Percentiles rank a stretch among this genome's conserved stretches.
Evolutionary conservation across 2,329 filamentous ascomycete genomes (phyloP).

Genomic region (Penicillium sp.): DNA sequence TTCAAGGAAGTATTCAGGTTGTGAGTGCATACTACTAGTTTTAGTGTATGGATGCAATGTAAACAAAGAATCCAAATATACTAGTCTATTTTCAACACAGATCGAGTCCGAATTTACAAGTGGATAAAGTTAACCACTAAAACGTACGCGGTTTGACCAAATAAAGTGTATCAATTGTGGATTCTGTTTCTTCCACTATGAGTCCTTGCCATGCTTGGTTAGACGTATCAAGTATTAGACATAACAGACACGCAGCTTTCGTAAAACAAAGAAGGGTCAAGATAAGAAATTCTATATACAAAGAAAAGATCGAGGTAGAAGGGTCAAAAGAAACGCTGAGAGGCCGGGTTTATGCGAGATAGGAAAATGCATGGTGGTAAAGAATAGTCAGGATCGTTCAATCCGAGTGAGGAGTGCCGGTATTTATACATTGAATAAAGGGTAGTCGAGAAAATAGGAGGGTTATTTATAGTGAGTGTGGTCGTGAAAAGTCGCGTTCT

Average conservation of each 20-base stretch:
- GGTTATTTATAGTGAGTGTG: slow-evolving; percentile 8
- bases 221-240: slow-evolving; percentile 1
- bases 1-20: no score
- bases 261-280: not conserved
- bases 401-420: not conserved
- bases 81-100: no score
- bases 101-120: no score
- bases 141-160: no score
- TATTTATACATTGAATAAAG: slow-evolving; percentile 12
- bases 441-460: slow-evolving; percentile 5
- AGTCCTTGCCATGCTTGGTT: not conserved
- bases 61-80: no score
- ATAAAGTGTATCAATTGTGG: not conserved
- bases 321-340: slow-evolving; percentile 1
- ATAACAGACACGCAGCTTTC: slow-evolving; percentile 1
- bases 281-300: not conserved
- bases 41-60: no score
- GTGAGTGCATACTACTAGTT: no score
- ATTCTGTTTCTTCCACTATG: not conserved
- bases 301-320: not conserved
- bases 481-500: slow-evolving; percentile 8
- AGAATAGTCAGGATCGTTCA: slow-evolving; percentile 3
- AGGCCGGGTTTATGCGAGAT: slow-evolving; percentile 1
- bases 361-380: slow-evolving; percentile 7
- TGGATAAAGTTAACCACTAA: no score